Evolutionary conservation across 139 green algal genomes (phyloP).

Genomic region (Tetradesmus lagerheimii): DNA sequence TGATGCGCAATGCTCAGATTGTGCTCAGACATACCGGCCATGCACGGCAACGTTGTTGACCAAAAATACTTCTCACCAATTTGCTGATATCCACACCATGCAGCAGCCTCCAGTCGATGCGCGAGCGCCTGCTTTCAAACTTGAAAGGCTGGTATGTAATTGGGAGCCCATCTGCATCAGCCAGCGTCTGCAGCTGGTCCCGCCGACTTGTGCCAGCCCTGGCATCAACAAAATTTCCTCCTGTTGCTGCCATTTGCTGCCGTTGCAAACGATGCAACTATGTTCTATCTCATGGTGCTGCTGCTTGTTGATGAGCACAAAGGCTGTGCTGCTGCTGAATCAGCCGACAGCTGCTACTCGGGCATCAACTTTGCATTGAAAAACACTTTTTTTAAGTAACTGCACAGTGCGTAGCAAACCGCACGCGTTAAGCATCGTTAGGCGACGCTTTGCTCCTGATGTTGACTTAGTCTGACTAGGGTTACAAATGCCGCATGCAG

Average conservation of each 20-base stretch:
- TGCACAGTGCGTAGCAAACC: too few relatives aligned
- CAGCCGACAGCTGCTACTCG: too few relatives aligned
- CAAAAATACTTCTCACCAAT: conserved; percentile 60
- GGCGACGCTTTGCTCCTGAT: too few relatives aligned
- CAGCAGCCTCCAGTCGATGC: conserved; percentile 80
- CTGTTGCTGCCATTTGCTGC: not conserved
- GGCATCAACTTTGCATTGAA: too few relatives aligned
- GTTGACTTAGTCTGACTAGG: too few relatives aligned
- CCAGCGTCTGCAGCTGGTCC: not conserved
- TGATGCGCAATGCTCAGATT: too few relatives aligned
- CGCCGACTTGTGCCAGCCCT: not conserved
- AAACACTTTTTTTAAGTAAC: too few relatives aligned
- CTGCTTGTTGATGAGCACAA: too few relatives aligned
- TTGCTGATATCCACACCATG: conserved; percentile 70
- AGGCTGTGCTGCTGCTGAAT: too few relatives aligned
- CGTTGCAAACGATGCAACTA: not conserved
- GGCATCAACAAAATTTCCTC: not conserved
- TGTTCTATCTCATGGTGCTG: not conserved
- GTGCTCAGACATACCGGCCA: not conserved
- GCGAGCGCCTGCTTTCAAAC: conserved; percentile 59
- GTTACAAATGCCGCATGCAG: too few relatives aligned
- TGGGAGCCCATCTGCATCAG: conserved; percentile 2
- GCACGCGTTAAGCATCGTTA: too few relatives aligned
- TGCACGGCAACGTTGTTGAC: too few relatives aligned
- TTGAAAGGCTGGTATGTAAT: conserved; percentile 60